Percentiles rank a stretch among this genome's conserved stretches.
These are phyloP conservation scores for Penicillium lividum DNA, from an alignment of 495 filamentous ascomycete genomes.

Conservation along the genomic window DNA sequence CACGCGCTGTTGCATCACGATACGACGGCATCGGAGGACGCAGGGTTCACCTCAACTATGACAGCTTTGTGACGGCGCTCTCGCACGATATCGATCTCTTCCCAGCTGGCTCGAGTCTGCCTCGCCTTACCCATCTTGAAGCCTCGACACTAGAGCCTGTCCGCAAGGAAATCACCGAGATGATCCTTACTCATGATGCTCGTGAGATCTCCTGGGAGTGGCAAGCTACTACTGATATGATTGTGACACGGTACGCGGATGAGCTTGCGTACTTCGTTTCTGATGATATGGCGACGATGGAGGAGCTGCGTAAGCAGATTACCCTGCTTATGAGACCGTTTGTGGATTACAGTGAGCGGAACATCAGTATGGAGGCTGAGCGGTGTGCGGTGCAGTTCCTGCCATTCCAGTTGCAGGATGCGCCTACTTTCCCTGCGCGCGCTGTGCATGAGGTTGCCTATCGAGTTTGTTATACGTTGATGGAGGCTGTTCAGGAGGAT, in stretches of 20 bases:
- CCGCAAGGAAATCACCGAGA: constrained; percentile 38
- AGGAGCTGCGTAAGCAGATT: constrained; percentile 45
- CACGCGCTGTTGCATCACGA: constrained; percentile 50
- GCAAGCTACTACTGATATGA: constrained; percentile 63
- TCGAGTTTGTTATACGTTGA: constrained; percentile 52
- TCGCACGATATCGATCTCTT: constrained; percentile 58
- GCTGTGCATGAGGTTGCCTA: constrained; percentile 49
- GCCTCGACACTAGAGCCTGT: constrained; percentile 40
- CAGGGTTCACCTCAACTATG: constrained; percentile 59
- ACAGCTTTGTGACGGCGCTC: constrained; percentile 60
- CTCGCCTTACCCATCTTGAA: constrained; percentile 45
- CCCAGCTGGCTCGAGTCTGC: constrained; percentile 34
- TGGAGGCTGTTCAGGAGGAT: constrained; percentile 35
- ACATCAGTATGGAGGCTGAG: constrained; percentile 35
- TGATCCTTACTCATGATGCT: constrained; percentile 34
- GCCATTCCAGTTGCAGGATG: constrained; percentile 13
- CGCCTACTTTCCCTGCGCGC: constrained; percentile 29
- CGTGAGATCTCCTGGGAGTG: constrained; percentile 46
- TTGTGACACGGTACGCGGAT: constrained; percentile 57
- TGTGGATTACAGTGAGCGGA: constrained; percentile 48
- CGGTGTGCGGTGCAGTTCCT: constrained; percentile 55
- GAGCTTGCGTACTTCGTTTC: constrained; percentile 52
- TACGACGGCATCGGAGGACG: constrained; percentile 59
- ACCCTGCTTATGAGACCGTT: constrained; percentile 48
- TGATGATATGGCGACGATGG: constrained; percentile 30